phyloP scores from a whole-genome alignment of 2,329 filamentous ascomycete species.

The Fusarium torulosum region DNA sequence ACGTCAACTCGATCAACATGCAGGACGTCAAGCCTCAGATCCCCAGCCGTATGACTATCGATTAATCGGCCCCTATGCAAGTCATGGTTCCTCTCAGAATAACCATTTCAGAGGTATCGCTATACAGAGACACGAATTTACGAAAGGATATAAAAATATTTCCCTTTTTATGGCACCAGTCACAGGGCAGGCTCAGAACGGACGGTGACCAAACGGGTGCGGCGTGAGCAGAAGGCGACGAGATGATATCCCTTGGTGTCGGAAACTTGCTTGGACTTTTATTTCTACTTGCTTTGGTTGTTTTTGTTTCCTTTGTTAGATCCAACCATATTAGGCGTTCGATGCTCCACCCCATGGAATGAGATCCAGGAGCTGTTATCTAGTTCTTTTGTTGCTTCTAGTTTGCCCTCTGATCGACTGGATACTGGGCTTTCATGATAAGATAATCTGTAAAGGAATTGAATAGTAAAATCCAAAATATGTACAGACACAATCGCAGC shows the following conservation, averaged over 20 bases:
- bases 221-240: conserved; percentile 48
- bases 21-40: conserved; percentile 68
- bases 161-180: conserved; percentile 46
- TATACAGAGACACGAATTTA: conserved; percentile 57
- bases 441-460: conserved; percentile 16
- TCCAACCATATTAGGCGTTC: conserved; percentile 45
- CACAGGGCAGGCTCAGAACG: conserved; percentile 48
- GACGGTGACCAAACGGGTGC: conserved; percentile 45
- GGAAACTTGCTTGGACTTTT: conserved; percentile 42
- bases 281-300: conserved; percentile 32
- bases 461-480: conserved; percentile 11
- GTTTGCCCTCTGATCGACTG: conserved; percentile 22
- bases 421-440: conserved; percentile 17
- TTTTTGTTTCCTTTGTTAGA: conserved; percentile 42
- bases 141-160: conserved; percentile 46
- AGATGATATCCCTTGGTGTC: conserved; percentile 49
- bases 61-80: conserved; percentile 56
- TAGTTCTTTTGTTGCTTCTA: conserved; percentile 28
- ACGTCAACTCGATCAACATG: conserved; percentile 67
- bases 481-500: background rate
- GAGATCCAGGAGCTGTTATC: conserved; percentile 41
- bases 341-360: conserved; percentile 43
- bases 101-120: conserved; percentile 17
- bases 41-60: conserved; percentile 72
- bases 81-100: conserved; percentile 11